Conservation (phyloP, 2,329 filamentous ascomycete genomes). For the Chaetomium globosum region DNA sequence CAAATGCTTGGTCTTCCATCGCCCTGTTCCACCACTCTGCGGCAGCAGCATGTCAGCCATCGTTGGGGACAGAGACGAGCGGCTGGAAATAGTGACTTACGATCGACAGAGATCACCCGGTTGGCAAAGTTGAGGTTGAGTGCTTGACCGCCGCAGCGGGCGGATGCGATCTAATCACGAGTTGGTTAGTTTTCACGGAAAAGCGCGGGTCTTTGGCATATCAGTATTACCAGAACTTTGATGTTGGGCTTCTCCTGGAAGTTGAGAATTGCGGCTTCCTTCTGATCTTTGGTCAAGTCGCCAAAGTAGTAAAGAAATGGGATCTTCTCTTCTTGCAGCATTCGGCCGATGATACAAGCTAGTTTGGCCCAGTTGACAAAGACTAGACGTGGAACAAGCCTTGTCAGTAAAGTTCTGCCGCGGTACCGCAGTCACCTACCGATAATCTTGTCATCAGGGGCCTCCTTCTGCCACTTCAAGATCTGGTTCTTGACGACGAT, state of each 20-base stretch:
- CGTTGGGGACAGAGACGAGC: neutral
- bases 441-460: conserved; percentile 45
- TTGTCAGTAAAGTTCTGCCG: neutral
- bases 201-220: neutral
- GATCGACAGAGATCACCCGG: conserved; percentile 57
- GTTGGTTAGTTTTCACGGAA: neutral
- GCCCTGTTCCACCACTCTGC: conserved; percentile 62
- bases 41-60: neutral
- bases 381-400: conserved; percentile 38
- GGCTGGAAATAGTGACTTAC: neutral
- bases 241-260: conserved; percentile 33
- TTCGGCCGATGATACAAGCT: conserved; percentile 43
- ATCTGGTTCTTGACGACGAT: conserved; percentile 41
- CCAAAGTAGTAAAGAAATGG: conserved; percentile 46
- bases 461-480: conserved; percentile 40
- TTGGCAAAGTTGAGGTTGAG: conserved; percentile 51
- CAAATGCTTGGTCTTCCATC: conserved; percentile 63
- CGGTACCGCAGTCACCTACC: conserved; percentile 34
- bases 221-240: conserved; percentile 44
- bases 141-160: conserved; percentile 44
- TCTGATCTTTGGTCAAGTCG: conserved; percentile 14
- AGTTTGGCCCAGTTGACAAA: conserved; percentile 44
- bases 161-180: conserved; percentile 41
- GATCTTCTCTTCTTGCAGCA: conserved; percentile 40
- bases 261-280: conserved; percentile 20